Evolutionary conservation across 495 filamentous ascomycete species (phyloP), one percentile per base, ranked within the genome.

Genomic region (Niebla homalea): DNA sequence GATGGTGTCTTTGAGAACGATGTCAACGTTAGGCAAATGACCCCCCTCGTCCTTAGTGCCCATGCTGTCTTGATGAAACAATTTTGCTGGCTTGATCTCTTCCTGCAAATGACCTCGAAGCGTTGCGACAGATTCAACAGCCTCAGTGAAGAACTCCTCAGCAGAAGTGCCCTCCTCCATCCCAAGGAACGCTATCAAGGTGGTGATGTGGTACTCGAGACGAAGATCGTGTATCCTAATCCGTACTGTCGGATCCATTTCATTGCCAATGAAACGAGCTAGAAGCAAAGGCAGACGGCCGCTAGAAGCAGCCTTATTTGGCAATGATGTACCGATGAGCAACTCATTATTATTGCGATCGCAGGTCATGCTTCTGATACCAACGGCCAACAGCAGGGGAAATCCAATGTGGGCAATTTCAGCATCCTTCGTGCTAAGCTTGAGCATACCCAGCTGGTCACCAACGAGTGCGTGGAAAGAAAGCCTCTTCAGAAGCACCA

Each of bases 201-300:
- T 85, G 3, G 85, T 73, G 11, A 96, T 79, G 7, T 79, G 80
- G 63, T 99, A 97, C 54, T 99, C 93, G 18, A 85, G 58, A 46
- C 79, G 80, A 12, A 94, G 47, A 53, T 89, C 85, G 63, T 82
- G 80, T 23, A 96, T 62, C 61, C 93, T 93, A 52, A 96, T 59
- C 62, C 89, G 94, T 48, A 94, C 67, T 12, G 87, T 81, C 0
- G 93, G 89, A 49, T 96, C 89, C 67, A 93, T 85, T 57, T 96
- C 93, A 62, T 96, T 89, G 0, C 85, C 85, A 46, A 99, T 82
- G 64, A 92, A 83, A 41, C 93, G 75, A 54, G 82, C 79, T 81
- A 88, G 87, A 23, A 87, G 55, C 62, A 84, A 78, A 12, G 59
- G 59, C 15, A 49, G 19, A 26, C 29, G 6, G 10, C 32, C 32